These are phyloP conservation scores for Sideroxylon spinosum DNA, from an alignment of 179 eudicot species.

Conservation along the genomic window DNA sequence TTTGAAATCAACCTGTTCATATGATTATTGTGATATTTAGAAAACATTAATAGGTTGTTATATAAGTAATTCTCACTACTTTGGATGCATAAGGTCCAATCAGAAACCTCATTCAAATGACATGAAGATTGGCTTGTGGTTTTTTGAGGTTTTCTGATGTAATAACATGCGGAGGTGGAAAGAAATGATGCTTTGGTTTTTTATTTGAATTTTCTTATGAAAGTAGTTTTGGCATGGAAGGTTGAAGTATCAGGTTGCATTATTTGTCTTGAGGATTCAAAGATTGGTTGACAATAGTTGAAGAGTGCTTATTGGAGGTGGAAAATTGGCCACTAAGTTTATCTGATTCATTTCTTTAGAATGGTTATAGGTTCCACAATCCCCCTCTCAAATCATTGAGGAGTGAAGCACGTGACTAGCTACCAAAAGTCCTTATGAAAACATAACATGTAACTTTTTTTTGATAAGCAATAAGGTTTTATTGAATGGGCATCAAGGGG, in stretches of 20 bases:
- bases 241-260: background rate
- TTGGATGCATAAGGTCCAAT: background rate
- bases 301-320: background rate
- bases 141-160: conserved; percentile 3
- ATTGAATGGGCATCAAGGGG: too few species aligned
- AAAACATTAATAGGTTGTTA: background rate
- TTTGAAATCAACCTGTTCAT: background rate
- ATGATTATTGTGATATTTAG: background rate
- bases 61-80: background rate
- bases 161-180: background rate
- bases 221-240: background rate
- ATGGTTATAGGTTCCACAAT: too few species aligned
- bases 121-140: background rate
- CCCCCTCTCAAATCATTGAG: too few species aligned
- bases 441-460: too few species aligned
- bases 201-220: background rate
- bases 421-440: too few species aligned
- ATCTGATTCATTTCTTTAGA: too few species aligned
- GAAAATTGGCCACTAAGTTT: background rate
- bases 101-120: background rate
- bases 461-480: too few species aligned
- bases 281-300: background rate
- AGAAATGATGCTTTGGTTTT: background rate
- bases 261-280: background rate
- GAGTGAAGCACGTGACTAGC: too few species aligned